A percentile compares a stretch with the other conserved stretches of the same genome.
phyloP scores from a whole-genome alignment of 352 stramenopile species.

The Phytophthora chlamydospora region DNA sequence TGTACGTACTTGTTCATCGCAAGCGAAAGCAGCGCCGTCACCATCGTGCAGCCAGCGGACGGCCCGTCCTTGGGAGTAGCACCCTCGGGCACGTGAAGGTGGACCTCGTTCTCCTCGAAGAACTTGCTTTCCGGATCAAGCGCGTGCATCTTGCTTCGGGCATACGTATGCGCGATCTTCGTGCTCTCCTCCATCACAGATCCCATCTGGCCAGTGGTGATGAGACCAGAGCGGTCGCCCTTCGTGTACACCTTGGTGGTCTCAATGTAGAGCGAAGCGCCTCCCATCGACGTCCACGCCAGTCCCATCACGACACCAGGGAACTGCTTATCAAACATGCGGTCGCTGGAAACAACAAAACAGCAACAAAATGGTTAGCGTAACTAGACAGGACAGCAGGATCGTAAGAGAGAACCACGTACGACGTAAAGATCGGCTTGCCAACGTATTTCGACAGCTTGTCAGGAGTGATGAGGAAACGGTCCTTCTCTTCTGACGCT shows the following conservation, averaged over 20 bases:
- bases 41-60: conserved; percentile 98
- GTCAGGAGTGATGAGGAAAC: conserved; percentile 92
- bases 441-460: conserved; percentile 98
- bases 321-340: conserved; percentile 95
- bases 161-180: conserved; percentile 96
- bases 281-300: conserved; percentile 98
- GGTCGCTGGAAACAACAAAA: conserved; percentile 71
- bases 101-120: conserved; percentile 96
- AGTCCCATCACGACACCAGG: conserved; percentile 98
- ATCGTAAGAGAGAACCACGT: conserved; percentile 31
- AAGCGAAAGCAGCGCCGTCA: conserved; percentile 96
- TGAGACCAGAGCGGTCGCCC: conserved; percentile 61
- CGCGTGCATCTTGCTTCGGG: conserved; percentile 78
- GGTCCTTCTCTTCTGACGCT: conserved; percentile 44
- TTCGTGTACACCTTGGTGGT: conserved; percentile 80
- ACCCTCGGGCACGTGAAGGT: conserved; percentile 98
- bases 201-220: conserved; percentile 96
- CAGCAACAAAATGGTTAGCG: conserved; percentile 10
- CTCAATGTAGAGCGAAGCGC: conserved; percentile 99
- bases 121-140: conserved; percentile 89
- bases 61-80: conserved; percentile 99
- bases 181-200: conserved; percentile 99
- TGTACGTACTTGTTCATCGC: conserved; percentile 89
- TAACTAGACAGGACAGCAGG: background rate
- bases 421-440: conserved; percentile 97